Percentiles rank a stretch among this genome's conserved stretches.
Conservation (phyloP, 257 asterid genomes). For the Misopates orontium region DNA sequence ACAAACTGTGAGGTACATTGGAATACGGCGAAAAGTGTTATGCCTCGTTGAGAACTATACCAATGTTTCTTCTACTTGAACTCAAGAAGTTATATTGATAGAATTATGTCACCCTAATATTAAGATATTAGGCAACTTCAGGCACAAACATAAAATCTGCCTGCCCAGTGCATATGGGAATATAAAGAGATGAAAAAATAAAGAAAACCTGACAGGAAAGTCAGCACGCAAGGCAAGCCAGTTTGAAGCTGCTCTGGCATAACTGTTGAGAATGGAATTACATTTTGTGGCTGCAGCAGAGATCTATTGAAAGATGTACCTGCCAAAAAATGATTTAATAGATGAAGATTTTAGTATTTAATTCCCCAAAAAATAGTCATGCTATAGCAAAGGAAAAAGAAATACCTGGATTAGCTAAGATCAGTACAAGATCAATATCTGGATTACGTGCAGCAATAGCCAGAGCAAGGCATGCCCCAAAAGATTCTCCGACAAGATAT, state of each 20-base stretch:
- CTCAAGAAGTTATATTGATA: too few species aligned
- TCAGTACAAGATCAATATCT: constrained; percentile 58
- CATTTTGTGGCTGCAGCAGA: constrained; percentile 38
- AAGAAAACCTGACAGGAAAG: constrained; percentile 59
- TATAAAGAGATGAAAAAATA: constrained; percentile 7
- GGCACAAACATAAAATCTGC: neutral
- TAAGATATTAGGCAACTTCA: neutral
- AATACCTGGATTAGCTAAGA: constrained; percentile 85
- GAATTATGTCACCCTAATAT: too few species aligned
- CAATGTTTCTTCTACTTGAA: too few species aligned
- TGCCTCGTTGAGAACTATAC: too few species aligned
- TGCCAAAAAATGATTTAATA: constrained; percentile 30
- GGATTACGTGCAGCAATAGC: constrained; percentile 85
- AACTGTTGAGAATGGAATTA: too few species aligned
- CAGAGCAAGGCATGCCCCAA: constrained; percentile 81
- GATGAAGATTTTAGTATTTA: too few species aligned
- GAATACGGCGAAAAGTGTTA: too few species aligned
- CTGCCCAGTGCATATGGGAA: too few species aligned
- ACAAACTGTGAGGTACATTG: too few species aligned
- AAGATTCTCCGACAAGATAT: constrained; percentile 79
- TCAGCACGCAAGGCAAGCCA: constrained; percentile 47
- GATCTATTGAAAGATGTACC: constrained; percentile 67
- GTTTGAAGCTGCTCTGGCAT: constrained; percentile 54
- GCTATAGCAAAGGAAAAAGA: neutral
- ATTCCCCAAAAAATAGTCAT: too few species aligned